These are phyloP conservation scores for Globisporangium nagaii DNA, from an alignment of 352 stramenopile species.

Conservation along the genomic window DNA sequence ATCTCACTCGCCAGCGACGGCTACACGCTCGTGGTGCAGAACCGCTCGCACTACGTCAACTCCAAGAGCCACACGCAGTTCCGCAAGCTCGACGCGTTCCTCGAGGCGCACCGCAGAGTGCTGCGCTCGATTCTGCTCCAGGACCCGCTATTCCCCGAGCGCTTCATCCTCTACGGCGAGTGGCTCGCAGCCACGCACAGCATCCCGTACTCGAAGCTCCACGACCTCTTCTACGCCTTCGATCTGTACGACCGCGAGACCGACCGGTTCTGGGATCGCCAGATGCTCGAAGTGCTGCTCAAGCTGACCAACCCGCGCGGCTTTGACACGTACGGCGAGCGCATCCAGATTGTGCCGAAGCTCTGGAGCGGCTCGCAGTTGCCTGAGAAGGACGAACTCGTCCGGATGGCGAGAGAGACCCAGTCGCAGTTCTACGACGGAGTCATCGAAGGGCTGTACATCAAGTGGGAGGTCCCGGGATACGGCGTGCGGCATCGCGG, in stretches of 20 bases:
- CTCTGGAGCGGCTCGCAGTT: conserved; percentile 32
- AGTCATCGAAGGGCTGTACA: conserved; percentile 41
- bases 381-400: conserved; percentile 21
- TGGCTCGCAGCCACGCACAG: conserved; percentile 80
- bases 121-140: conserved; percentile 41
- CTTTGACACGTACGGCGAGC: background rate
- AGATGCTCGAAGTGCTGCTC: conserved; percentile 25
- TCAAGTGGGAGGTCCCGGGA: conserved; percentile 47
- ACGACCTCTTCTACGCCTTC: conserved; percentile 73
- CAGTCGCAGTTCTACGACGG: conserved; percentile 42
- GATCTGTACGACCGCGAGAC: conserved; percentile 67
- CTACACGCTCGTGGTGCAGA: conserved; percentile 60
- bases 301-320: background rate
- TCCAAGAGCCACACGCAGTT: conserved; percentile 65
- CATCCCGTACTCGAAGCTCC: conserved; percentile 64
- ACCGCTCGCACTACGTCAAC: conserved; percentile 67
- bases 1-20: conserved; percentile 51
- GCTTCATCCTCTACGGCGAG: conserved; percentile 78
- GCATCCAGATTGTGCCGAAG: conserved; percentile 38
- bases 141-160: conserved; percentile 48
- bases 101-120: conserved; percentile 29
- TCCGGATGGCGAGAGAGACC: conserved; percentile 31
- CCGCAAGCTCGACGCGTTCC: conserved; percentile 49
- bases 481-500: conserved; percentile 32
- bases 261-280: conserved; percentile 37